phyloP scores from a whole-genome alignment of 2,329 filamentous ascomycete species.

The Colletotrichum sp. region DNA sequence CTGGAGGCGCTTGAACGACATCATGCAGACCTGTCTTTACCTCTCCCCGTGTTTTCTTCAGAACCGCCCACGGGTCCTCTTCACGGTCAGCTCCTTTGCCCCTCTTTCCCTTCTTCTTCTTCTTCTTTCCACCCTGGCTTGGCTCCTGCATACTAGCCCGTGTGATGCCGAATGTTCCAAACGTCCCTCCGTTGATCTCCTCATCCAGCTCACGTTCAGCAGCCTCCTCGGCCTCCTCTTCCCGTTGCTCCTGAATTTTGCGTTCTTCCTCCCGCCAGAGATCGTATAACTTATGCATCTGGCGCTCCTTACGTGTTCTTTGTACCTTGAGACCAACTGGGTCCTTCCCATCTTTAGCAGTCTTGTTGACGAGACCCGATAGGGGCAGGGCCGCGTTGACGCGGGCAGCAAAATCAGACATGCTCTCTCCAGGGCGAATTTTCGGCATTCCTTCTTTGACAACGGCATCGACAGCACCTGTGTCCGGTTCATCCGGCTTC shows the following conservation, averaged over 20 bases:
- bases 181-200: slow-evolving; percentile 54
- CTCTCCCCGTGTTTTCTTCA: slow-evolving; percentile 71
- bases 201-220: slow-evolving; percentile 68
- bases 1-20: slow-evolving; percentile 78
- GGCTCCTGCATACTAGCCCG: slow-evolving; percentile 41
- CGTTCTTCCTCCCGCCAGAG: slow-evolving; percentile 75
- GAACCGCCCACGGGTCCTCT: slow-evolving; percentile 76
- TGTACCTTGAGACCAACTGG: slow-evolving; percentile 69
- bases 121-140: slow-evolving; percentile 51
- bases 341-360: slow-evolving; percentile 64
- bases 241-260: slow-evolving; percentile 66
- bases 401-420: slow-evolving; percentile 81
- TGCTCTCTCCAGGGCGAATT: slow-evolving; percentile 82
- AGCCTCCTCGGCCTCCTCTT: slow-evolving; percentile 69
- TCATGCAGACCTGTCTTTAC: slow-evolving; percentile 56
- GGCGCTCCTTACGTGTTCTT: slow-evolving; percentile 83
- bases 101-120: slow-evolving; percentile 49
- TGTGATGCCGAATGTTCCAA: slow-evolving; percentile 25
- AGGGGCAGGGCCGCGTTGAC: slow-evolving; percentile 87
- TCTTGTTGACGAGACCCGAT: slow-evolving; percentile 69
- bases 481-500: neutral
- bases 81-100: slow-evolving; percentile 55
- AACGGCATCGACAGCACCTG: slow-evolving; percentile 24
- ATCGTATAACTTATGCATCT: slow-evolving; percentile 80
- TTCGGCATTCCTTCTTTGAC: slow-evolving; percentile 54